Conservation (phyloP, 805 yeast species). For the Schwanniomyces vanrijiae region DNA sequence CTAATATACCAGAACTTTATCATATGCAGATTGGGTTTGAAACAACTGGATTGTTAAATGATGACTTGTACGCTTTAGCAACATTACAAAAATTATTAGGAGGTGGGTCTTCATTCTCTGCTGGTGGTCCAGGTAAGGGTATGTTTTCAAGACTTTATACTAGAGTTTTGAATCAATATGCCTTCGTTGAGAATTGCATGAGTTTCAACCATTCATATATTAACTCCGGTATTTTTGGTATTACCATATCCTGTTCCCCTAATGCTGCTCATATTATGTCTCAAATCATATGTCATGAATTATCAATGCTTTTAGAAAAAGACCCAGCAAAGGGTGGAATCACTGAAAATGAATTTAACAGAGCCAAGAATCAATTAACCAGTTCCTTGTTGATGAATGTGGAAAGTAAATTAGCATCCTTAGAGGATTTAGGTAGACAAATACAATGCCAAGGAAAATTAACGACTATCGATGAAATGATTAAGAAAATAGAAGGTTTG, state of each 20-base stretch:
- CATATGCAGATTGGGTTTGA: slow-evolving; percentile 88
- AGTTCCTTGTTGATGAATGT: slow-evolving; percentile 88
- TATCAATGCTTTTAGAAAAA: slow-evolving; percentile 32
- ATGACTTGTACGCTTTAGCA: slow-evolving; percentile 89
- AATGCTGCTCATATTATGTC: slow-evolving; percentile 83
- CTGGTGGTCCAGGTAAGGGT: slow-evolving; percentile 99
- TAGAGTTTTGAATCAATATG: slow-evolving; percentile 85
- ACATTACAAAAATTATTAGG: slow-evolving; percentile 87
- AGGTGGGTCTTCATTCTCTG: slow-evolving; percentile 96
- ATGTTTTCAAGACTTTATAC: slow-evolving; percentile 95
- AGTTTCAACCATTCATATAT: slow-evolving; percentile 88
- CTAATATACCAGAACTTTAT: slow-evolving; percentile 70
- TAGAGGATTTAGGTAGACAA: slow-evolving; percentile 95
- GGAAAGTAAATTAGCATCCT: slow-evolving; percentile 88
- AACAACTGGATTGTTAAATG: slow-evolving; percentile 78
- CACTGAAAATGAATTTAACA: slow-evolving; percentile 66
- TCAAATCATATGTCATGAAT: slow-evolving; percentile 62
- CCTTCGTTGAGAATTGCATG: slow-evolving; percentile 84
- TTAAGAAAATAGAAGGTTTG: slow-evolving; percentile 67
- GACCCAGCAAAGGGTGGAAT: slow-evolving; percentile 53
- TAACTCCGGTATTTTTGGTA: slow-evolving; percentile 89
- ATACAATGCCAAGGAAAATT: slow-evolving; percentile 79
- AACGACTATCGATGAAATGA: slow-evolving; percentile 79
- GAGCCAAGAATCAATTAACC: slow-evolving; percentile 91
- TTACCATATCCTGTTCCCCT: slow-evolving; percentile 80